Evolutionary conservation across 202 grass and related monocot species (phyloP).

Genomic region (Sporobolus alterniflorus): DNA sequence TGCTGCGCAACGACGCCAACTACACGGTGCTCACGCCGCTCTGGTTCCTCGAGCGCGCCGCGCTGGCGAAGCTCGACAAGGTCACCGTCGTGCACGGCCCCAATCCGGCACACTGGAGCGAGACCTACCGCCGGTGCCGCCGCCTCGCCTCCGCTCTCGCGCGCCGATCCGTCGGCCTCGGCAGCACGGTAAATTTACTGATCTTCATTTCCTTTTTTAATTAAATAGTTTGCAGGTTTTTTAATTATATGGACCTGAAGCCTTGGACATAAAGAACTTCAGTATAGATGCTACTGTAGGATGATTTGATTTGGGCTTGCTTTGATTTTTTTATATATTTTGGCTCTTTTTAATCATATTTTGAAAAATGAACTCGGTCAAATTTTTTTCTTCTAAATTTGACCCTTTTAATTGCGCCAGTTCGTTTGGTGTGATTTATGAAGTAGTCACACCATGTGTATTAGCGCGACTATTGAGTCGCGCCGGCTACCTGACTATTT

Average conservation of each 20-base stretch:
- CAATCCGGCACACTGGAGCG: constrained; percentile 71
- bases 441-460: too few relatives aligned
- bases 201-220: neutral
- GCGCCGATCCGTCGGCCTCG: constrained; percentile 62
- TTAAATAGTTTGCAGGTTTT: neutral
- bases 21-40: constrained; percentile 89
- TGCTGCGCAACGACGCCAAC: constrained; percentile 87
- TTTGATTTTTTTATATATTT: too few relatives aligned
- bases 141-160: constrained; percentile 83
- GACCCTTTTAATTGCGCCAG: too few relatives aligned
- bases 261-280: neutral
- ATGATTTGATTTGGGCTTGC: neutral
- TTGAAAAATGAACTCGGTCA: too few relatives aligned
- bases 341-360: too few relatives aligned
- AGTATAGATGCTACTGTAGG: neutral
- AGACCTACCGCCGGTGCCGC: constrained; percentile 93
- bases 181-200: constrained; percentile 56
- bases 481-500: too few relatives aligned
- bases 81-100: constrained; percentile 73
- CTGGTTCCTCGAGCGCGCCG: constrained; percentile 94
- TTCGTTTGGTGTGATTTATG: too few relatives aligned
- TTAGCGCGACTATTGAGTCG: too few relatives aligned
- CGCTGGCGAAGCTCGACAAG: constrained; percentile 78
- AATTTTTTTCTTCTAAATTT: too few relatives aligned
- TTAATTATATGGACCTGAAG: neutral